Evolutionary conservation across 495 filamentous ascomycete species (phyloP), one percentile per base, ranked within the genome.

Genomic region (Neurospora africana): DNA sequence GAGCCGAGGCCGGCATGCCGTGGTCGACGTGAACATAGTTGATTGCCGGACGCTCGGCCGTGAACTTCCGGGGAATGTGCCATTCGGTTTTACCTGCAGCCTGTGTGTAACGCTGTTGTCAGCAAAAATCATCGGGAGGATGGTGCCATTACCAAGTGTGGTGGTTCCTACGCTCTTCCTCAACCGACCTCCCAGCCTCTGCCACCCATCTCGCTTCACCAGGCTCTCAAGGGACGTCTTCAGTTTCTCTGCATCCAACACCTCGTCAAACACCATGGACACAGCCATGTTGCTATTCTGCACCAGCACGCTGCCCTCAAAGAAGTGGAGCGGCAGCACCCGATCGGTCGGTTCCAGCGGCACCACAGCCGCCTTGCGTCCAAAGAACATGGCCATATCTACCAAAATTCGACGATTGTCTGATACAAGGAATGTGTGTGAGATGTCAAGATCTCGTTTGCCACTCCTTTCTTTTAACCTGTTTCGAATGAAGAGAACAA

Each of bases 241-340:
- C 23, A 86, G 77, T 21, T 76, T 81, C 35, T 78, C 74, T 1
- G 81, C 74, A 70, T 86, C 84, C 0, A 87, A 76, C 30, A 86
- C 81, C 36, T 86, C 83, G 71, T 87, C 82, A 40, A 87, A 86
- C 2, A 78, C 79, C 37, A 85, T 76, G 58, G 77, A 79, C 11
- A 76, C 80, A 40, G 81, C 77, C 69, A 83, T 75, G 70, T 84
- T 78, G 71, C 81, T 76, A 4, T 72, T 77, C 47, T 81, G 78
- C 11, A 75, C 78, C 19, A 81, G 70, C 40, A 74, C 71, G n/a
- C 79, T 81, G 72, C 82, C 79, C 70, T 84, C 83, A 58, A 79
- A 77, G 35, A 78, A 79, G 71, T 83, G 78, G 19, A 83, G 70
- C 35, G 82, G 83, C 67, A 81, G 69, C 37, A 84, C 74, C 5